These are phyloP conservation scores for Xylariaceae sp. DNA, from an alignment of 2,329 filamentous ascomycete genomes.

Conservation along the genomic window DNA sequence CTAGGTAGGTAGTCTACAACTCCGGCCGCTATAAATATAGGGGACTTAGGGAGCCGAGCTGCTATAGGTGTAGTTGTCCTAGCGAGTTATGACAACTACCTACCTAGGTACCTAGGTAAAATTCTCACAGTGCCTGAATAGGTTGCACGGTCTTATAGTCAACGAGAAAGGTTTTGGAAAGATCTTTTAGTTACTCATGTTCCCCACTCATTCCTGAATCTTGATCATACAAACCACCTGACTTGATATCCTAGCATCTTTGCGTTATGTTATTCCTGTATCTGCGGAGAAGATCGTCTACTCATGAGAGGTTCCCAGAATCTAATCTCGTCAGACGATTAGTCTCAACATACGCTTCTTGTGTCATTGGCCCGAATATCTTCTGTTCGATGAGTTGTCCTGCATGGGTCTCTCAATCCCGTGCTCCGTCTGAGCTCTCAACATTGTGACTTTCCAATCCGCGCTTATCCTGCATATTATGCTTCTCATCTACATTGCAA, in stretches of 20 bases:
- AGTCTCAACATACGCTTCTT: constrained; percentile 20
- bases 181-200: too few species aligned
- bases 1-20: too few species aligned
- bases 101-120: too few species aligned
- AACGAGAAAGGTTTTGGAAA: too few species aligned
- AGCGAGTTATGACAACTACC: too few species aligned
- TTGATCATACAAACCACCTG: neutral
- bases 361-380: constrained; percentile 14
- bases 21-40: too few species aligned
- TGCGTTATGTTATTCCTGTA: neutral
- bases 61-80: too few species aligned
- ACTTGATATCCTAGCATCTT: neutral
- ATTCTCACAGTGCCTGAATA: too few species aligned
- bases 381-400: constrained; percentile 28
- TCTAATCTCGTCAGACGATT: constrained; percentile 20
- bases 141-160: too few species aligned
- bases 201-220: too few species aligned
- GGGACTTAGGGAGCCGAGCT: too few species aligned
- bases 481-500: constrained; percentile 24
- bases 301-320: neutral
- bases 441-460: constrained; percentile 18
- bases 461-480: constrained; percentile 18
- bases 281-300: neutral
- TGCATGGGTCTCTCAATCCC: constrained; percentile 23
- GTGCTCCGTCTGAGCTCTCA: constrained; percentile 14